Base-by-base conservation (phyloP, 2,329 filamentous ascomycete species). In the Aspergillus glaucus region DNA sequence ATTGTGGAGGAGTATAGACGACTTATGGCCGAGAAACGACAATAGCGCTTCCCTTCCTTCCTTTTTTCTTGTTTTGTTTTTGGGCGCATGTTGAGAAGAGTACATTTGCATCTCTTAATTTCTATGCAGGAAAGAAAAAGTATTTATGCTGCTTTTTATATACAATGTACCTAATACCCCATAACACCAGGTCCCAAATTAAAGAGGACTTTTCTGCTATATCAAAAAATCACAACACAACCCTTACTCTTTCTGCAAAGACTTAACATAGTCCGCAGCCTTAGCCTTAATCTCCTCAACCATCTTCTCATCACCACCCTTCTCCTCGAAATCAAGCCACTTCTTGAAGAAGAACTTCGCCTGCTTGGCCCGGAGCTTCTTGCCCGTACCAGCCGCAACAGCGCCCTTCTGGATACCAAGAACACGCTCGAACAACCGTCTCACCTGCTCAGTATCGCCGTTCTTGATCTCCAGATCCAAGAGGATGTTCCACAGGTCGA, bases 401-500 rank as follows among this genome's bases (percentile, higher is more conserved):
- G 54, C 51, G 4, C 56, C 60, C 30, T 59, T 80, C 76, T 62
- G 62, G 34, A 70, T 62, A 6, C 69, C 69, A 47, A 75, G 65
- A 24, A 91, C 86, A 40, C 91, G 79, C 72, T 95, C 89, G 64
- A 93, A 97, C 43, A 97, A 73, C 51, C 85, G 83, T 43, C 90
- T 79, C 24, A 91, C 80, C 32, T 84, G 79, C 37, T 82, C 81
- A 37, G 77, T 75, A 30, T 82, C 79, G 12, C 79, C 77, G 52
- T 72, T 67, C 59, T 75, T 78, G 48, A 84, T 79, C 73, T 98
- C 93, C 48, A 96, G 78, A 64, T 95, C 90, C 1, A 96, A 73
- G 56, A 95, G 84, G 69, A 95, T 85, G 68, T 89, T 93, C 92
- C 92, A 97, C 45, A 97, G 75, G 65, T 96, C 90, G 51, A 89